Base-by-base conservation (phyloP, 139 green algal species). In the Coelastrella sp. region DNA sequence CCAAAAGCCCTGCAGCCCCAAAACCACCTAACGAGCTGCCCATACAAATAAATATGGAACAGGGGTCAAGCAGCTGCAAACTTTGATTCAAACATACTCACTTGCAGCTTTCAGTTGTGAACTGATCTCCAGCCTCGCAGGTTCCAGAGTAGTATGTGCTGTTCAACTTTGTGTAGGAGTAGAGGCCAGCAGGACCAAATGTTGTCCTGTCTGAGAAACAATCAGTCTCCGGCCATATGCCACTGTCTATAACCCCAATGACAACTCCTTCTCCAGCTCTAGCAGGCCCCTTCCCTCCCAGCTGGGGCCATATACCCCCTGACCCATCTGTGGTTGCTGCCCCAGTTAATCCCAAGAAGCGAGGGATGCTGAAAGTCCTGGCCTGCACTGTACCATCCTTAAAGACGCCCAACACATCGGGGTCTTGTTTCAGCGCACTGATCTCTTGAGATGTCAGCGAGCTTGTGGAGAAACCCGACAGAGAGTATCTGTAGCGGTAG, bases 191-290 rank as follows among this genome's bases (percentile, higher is more conserved):
- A 24, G 27, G n/a, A 20, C 12, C 27, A 12, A 82, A 19, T 8
- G 14, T 24, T 19, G 24, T 19, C 49, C 35, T 17, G 76, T 60
- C 27, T 60, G 76, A 59, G 24, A 59, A 82, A 24, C 35, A 59
- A 22, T 60, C 59, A 10, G 35, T 59, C 22, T 82, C 35, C n/a
- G 27, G 76, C 76, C 76, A 82, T 17, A 99, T 7, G 96, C 99
- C 94, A 78, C 88, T 11, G 98, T 99, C 91, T 97, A 98, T 27
- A 98, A 97, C 93, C 95, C 97, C 61, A 99, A 96, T 95, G 95
- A 98, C 11, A 99, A 60, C 35, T 19, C 76, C 76, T 60, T 59
- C 76, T 59, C 35, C 76, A 60, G 76, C 76, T 82, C 12, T 60
- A 60, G 76, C n/a, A 4, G 76, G 12, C 22, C 35, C 76, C 59